Evolutionary conservation across 345 rosid species (phyloP), one percentile per base, ranked within the genome.

Genomic region (Salix arbutifolia): DNA sequence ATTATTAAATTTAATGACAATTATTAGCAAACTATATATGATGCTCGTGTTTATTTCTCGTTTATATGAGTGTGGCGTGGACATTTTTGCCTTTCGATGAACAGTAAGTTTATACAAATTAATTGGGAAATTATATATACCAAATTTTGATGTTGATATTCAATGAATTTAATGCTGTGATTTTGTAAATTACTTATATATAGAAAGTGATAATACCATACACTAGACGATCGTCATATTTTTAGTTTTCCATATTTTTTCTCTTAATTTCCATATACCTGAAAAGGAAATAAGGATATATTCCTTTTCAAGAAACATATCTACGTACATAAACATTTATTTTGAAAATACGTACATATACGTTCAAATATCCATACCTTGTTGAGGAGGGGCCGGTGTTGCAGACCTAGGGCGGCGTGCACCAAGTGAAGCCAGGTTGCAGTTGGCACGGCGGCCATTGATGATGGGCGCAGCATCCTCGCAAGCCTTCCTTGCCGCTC

Each of bases 371-470:
- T 58, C 26, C n/a, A 23, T 77, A 89, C 97, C 97, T 86, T 89
- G 97, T 69, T 81, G 89, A 28, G 86, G 89, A 58, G 89, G 80
- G 86, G 71, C 44, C n/a, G 75, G 28, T 12, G 91, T 35, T 52
- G 88, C 77, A 16, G 94, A 85, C 87, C 87, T 87, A 23, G 89
- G 91, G 79, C 89, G 87, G 73, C 96, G 97, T 5, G 94, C 96
- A 37, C 99, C 99, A 8, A 96, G 98, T 0, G 96, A 96, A 35
- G 98, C 98, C 40, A 93, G 88, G 71, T 96, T 96, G 80, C 99
- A 96, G 85, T 96, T 96, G 69, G 97, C 99, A 0, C 98, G 91
- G 71, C 99, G 98, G 71, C 94, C 96, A 69, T 89, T 93, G 84
- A 96, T 96, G 83, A 90, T 70, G 21, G 99, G 99, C 18, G 89